Base-by-base conservation (phyloP, 257 asterid genomes). In the Salvia miltiorrhiza region DNA sequence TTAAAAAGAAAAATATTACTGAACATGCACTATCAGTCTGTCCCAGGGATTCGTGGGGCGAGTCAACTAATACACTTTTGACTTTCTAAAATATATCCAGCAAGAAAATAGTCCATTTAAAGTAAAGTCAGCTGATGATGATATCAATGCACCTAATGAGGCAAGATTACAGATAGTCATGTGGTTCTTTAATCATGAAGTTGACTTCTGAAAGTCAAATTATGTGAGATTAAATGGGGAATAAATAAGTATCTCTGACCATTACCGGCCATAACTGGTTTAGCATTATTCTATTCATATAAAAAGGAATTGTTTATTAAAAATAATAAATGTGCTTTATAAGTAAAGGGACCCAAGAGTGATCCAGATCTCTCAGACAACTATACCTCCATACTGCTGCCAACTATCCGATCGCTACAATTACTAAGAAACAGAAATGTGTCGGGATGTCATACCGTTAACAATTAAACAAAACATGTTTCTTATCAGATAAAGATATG, bases 201-300 rank as follows among this genome's bases (percentile, higher is more conserved):
- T 75, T 76, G 77, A 73, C 79, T 61, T 62, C 30, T 65, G 48
- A 44, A 58, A 76, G 82, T 66, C 55, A 78, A 76, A 74, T 64
- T 52, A 66, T 56, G 48, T 56, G 72, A 58, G 33, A 50, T 23
- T 47, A 41, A 52, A 33, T 52, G 50, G 37, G 16, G 41, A 33
- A 20, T 35, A 65, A 69, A 47, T 8, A 35, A 68, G n/a, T 67
- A 24, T 52, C 48, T 21, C 65, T 49, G 71, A 65, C 79, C 37
- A 32, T 20, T 16, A 35, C 13, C 20, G 0, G 44, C 24, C 73
- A 56, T 28, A 50, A 49, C 53, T 59, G 53, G 43, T 4, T 26
- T 39, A 44, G 26, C 28, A 24, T 26, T n/a, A n/a, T 26, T 33
- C 45, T 33, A 19, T 17, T 33, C 5, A 35, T 11, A 7, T 6